phyloP scores from a whole-genome alignment of 169 alveolate species.

The Plasmodium inui region DNA sequence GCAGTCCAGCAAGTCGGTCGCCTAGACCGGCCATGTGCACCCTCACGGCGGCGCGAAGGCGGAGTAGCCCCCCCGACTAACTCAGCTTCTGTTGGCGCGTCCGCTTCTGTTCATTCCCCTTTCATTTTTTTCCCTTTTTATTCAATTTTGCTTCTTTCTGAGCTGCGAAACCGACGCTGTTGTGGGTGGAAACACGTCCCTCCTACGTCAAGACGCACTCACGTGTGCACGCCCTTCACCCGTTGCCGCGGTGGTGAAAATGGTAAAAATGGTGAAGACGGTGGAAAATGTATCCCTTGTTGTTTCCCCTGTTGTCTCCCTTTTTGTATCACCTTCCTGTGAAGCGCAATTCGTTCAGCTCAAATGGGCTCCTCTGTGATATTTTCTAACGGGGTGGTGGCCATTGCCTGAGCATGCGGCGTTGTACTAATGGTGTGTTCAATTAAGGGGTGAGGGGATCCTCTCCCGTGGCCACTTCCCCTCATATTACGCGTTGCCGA shows the following conservation, averaged over 20 bases:
- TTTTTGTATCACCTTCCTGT: not conserved
- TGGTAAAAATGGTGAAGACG: not conserved
- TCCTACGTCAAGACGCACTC: not conserved
- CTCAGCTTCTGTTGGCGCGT: no score
- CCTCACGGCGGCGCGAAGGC: no score
- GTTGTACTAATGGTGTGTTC: not conserved
- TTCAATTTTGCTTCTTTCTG: not conserved
- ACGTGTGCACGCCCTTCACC: not conserved
- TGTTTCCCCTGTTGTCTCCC: not conserved
- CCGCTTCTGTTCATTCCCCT: not conserved
- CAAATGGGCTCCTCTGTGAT: not conserved
- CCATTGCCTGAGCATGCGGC: no score
- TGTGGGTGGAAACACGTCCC: not conserved
- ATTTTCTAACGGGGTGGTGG: not conserved
- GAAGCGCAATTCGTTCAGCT: not conserved
- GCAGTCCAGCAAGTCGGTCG: not conserved
- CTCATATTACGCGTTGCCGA: not conserved
- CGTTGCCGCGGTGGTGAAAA: not conserved
- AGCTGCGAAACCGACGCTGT: no score
- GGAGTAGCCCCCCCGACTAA: no score
- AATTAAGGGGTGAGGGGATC: not conserved
- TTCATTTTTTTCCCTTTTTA: not conserved
- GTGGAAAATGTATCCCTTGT: not conserved
- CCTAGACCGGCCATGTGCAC: no score
- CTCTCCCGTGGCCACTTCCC: not conserved